Conservation (phyloP, 768 basidiomycete genomes). For the Tubosaeta brunneosetosa region DNA sequence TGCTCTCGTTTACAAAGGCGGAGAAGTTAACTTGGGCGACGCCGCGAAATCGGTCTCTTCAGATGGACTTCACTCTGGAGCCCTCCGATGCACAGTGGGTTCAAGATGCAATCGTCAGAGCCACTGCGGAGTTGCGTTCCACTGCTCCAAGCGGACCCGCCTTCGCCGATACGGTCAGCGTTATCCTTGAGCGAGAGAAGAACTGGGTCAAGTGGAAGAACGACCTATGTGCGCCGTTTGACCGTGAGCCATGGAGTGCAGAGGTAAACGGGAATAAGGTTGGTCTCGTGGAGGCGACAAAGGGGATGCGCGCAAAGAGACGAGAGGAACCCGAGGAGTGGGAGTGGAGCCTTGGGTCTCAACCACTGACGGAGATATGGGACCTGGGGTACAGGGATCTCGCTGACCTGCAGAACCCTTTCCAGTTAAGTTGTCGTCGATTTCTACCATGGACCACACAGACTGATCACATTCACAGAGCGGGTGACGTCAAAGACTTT, state of each 20-base stretch:
- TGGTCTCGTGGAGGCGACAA: constrained; percentile 62
- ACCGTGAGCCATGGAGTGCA: constrained; percentile 59
- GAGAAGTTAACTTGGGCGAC: constrained; percentile 59
- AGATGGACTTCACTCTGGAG: constrained; percentile 79
- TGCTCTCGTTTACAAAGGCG: constrained; percentile 67
- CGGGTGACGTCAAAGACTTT: constrained; percentile 72
- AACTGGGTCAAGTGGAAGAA: constrained; percentile 94
- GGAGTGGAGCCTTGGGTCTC: constrained; percentile 62
- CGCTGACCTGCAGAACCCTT: constrained; percentile 57
- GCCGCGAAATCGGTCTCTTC: constrained; percentile 69
- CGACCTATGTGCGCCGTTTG: constrained; percentile 73
- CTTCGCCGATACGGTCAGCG: constrained; percentile 68
- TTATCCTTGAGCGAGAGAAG: constrained; percentile 75
- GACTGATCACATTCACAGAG: constrained; percentile 34
- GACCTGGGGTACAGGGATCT: constrained; percentile 71
- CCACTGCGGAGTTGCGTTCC: constrained; percentile 53
- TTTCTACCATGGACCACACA: constrained; percentile 1
- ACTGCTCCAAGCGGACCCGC: constrained; percentile 74
- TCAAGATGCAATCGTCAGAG: constrained; percentile 59
- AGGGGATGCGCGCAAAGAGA: constrained; percentile 46
- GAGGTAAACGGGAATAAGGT: constrained; percentile 46
- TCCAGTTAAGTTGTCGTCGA: constrained; percentile 48
- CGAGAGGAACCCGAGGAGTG: constrained; percentile 56
- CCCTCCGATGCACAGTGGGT: constrained; percentile 69
- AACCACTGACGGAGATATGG: constrained; percentile 77